phyloP scores from a whole-genome alignment of 805 yeast species.

The Komagataella pseudopastoris region DNA sequence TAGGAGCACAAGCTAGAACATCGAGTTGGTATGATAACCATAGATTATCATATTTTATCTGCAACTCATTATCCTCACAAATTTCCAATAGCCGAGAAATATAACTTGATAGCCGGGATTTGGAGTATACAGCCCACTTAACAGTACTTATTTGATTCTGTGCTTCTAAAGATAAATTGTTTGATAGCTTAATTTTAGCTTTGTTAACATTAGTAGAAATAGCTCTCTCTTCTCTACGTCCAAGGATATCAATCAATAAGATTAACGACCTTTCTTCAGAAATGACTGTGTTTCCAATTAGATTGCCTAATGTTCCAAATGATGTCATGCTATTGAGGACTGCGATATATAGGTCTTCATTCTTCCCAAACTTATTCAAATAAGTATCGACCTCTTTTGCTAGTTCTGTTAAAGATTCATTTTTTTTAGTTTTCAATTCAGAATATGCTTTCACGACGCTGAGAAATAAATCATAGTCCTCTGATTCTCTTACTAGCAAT shows the following conservation, averaged over 20 bases:
- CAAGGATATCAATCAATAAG: background rate
- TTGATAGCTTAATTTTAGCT: background rate
- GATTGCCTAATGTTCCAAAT: background rate
- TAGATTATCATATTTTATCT: slow-evolving; percentile 47
- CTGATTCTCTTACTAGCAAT: slow-evolving; percentile 23
- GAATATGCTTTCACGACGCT: slow-evolving; percentile 29
- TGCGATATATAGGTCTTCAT: background rate
- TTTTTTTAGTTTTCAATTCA: slow-evolving; percentile 24
- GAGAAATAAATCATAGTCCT: slow-evolving; percentile 32
- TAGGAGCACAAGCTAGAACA: slow-evolving; percentile 39
- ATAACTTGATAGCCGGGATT: slow-evolving; percentile 10
- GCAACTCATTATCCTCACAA: slow-evolving; percentile 43
- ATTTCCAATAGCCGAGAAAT: slow-evolving; percentile 14
- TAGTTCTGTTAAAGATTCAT: slow-evolving; percentile 33
- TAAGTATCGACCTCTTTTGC: slow-evolving; percentile 32
- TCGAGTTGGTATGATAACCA: slow-evolving; percentile 43
- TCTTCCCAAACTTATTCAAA: slow-evolving; percentile 20
- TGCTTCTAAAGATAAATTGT: background rate
- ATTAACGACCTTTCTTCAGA: background rate
- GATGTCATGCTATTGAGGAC: background rate
- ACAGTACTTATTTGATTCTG: background rate
- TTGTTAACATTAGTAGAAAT: background rate
- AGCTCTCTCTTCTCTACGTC: background rate
- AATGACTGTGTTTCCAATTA: background rate
- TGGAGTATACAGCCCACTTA: background rate